Percentiles rank a stretch among this genome's conserved stretches.
These are phyloP conservation scores for Odontarrhena argentea DNA, from an alignment of 345 rosid species.

Conservation along the genomic window DNA sequence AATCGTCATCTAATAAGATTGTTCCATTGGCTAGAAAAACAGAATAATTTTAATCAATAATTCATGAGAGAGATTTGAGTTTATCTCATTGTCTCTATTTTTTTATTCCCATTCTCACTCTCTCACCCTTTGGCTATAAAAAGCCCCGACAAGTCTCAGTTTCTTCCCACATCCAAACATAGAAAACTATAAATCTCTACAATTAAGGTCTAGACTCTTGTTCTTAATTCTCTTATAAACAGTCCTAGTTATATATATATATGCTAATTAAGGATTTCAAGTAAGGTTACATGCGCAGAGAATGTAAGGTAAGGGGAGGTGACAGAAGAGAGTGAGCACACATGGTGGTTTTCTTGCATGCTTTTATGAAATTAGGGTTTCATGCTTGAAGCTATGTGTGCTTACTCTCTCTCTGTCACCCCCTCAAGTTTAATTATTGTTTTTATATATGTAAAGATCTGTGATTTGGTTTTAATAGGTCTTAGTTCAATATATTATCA, in stretches of 20 bases:
- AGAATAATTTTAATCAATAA: slow-evolving; percentile 38
- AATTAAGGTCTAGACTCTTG: slow-evolving; percentile 13
- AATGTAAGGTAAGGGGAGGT: slow-evolving; percentile 61
- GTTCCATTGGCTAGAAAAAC: slow-evolving; percentile 21
- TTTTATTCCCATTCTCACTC: background rate
- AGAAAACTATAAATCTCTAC: slow-evolving; percentile 11
- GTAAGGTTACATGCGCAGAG: background rate
- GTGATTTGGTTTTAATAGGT: slow-evolving; percentile 15
- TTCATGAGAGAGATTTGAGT: slow-evolving; percentile 37
- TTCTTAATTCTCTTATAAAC: slow-evolving; percentile 8
- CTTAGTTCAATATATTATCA: background rate
- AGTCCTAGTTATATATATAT: background rate
- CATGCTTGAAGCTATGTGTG: slow-evolving; percentile 89
- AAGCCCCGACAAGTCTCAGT: slow-evolving; percentile 46
- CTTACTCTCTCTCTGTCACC: slow-evolving; percentile 90
- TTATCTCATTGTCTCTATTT: background rate
- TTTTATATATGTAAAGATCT: background rate
- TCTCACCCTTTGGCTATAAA: slow-evolving; percentile 40
- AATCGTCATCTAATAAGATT: slow-evolving; percentile 3
- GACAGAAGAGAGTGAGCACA: slow-evolving; percentile 99
- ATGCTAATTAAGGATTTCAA: slow-evolving; percentile 4
- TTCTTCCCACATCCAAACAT: slow-evolving; percentile 43
- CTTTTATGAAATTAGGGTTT: slow-evolving; percentile 23
- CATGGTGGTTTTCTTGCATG: slow-evolving; percentile 83
- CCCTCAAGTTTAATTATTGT: slow-evolving; percentile 33